phyloP scores from a whole-genome alignment of 2,329 filamentous ascomycete species.

The Botrytis fragariae region DNA sequence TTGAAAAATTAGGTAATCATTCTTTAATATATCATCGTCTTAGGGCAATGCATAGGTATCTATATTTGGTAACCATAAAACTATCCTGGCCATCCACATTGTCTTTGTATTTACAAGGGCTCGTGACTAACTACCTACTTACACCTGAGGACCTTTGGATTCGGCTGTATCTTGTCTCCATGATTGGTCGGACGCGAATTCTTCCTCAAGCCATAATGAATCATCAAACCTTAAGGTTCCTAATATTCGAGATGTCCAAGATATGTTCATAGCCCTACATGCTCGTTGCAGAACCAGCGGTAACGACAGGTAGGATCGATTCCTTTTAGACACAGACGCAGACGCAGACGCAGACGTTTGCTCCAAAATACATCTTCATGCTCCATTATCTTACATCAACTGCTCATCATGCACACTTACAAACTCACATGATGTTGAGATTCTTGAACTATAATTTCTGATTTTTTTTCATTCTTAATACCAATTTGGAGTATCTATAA shows the following conservation, averaged over 20 bases:
- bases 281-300: not conserved
- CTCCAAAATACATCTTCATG: not conserved
- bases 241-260: not conserved
- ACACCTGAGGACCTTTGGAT: not conserved
- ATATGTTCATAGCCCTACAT: not conserved
- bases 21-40: not conserved
- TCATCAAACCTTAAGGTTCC: not conserved
- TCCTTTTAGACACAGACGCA: not conserved
- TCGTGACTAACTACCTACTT: not conserved
- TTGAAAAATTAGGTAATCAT: not conserved
- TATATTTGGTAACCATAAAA: not conserved
- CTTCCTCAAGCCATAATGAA: not conserved
- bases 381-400: not conserved
- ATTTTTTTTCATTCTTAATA: not conserved
- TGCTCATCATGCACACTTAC: not conserved
- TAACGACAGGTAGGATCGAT: not conserved
- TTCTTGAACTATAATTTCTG: not conserved
- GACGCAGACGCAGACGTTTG: not conserved
- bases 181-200: not conserved
- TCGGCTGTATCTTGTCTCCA: not conserved
- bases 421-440: not conserved
- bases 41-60: not conserved
- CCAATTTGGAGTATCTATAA: not conserved
- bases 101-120: not conserved
- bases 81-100: not conserved